phyloP scores from a whole-genome alignment of 192 early-diverging fungal species.

The Bifiguratus adelaidae region DNA sequence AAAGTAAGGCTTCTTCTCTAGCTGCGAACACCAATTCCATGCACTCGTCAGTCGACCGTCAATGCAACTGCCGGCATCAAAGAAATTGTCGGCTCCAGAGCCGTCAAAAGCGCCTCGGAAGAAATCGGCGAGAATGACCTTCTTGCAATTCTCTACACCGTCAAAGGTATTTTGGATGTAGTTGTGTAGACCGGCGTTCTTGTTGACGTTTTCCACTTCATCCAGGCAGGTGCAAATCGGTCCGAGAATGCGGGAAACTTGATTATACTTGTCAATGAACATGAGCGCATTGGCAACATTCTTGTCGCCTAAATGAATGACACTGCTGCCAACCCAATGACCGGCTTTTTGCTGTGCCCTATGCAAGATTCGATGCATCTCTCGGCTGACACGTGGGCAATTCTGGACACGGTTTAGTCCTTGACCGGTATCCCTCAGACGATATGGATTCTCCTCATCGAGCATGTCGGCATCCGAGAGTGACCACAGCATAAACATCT shows the following conservation, averaged over 20 bases:
- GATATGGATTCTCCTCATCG: slow-evolving; percentile 56
- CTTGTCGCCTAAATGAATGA: slow-evolving; percentile 95
- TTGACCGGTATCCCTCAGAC: slow-evolving; percentile 93
- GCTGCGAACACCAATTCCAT: slow-evolving; percentile 82
- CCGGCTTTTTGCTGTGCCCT: slow-evolving; percentile 75
- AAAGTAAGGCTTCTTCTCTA: slow-evolving; percentile 92
- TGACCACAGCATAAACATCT: slow-evolving; percentile 96
- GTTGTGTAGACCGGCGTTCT: slow-evolving; percentile 42
- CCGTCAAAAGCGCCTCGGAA: slow-evolving; percentile 97
- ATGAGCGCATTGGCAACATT: slow-evolving; percentile 98
- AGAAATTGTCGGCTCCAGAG: slow-evolving; percentile 85
- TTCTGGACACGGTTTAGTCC: slow-evolving; percentile 91
- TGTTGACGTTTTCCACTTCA: slow-evolving; percentile 48
- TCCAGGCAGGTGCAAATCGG: slow-evolving; percentile 73
- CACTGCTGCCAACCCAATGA: slow-evolving; percentile 89
- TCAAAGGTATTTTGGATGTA: slow-evolving; percentile 69
- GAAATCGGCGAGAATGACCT: slow-evolving; percentile 82
- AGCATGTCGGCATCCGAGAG: slow-evolving; percentile 86
- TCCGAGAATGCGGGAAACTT: slow-evolving; percentile 91
- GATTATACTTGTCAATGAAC: slow-evolving; percentile 98
- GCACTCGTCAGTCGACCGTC: slow-evolving; percentile 91
- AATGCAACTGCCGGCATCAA: slow-evolving; percentile 90
- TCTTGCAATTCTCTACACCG: slow-evolving; percentile 44
- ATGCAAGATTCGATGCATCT: slow-evolving; percentile 86
- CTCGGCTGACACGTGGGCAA: slow-evolving; percentile 71